A percentile compares a stretch with the other conserved stretches of the same genome.
These are phyloP conservation scores for Wallemia ichthyophaga DNA, from an alignment of 1,284 basidiomycete species.

Conservation along the genomic window DNA sequence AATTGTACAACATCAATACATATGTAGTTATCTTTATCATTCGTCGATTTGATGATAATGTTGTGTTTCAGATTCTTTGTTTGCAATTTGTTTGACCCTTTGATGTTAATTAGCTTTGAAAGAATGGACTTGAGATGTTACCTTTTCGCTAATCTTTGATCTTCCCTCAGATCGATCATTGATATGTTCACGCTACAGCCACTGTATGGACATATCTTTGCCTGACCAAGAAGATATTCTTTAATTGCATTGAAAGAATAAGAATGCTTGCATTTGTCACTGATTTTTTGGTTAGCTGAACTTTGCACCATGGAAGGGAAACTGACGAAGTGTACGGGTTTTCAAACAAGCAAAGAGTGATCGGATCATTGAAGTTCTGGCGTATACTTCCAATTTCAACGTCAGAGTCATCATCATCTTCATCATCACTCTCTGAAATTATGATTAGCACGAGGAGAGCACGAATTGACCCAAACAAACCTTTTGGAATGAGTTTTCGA, in stretches of 20 bases:
- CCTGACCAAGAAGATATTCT: constrained; percentile 19
- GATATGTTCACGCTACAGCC: not conserved
- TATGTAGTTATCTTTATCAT: not conserved
- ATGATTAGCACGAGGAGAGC: too few species aligned
- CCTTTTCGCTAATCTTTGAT: not conserved
- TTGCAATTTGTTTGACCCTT: not conserved
- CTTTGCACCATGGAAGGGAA: not conserved
- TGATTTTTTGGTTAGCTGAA: constrained; percentile 11
- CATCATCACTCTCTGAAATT: constrained; percentile 46
- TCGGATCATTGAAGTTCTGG: constrained; percentile 48
- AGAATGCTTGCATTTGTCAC: constrained; percentile 34
- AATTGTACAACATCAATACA: not conserved
- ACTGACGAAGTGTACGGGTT: constrained; percentile 46
- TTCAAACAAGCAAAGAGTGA: constrained; percentile 30
- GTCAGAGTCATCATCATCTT: constrained; percentile 39
- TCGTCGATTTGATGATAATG: not conserved
- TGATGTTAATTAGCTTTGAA: too few species aligned
- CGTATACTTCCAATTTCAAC: constrained; percentile 49
- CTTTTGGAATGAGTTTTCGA: constrained; percentile 34
- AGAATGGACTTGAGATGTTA: not conserved
- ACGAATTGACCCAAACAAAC: constrained; percentile 21
- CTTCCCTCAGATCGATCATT: not conserved
- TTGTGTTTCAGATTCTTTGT: not conserved
- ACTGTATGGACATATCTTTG: constrained; percentile 9
- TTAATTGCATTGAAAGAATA: constrained; percentile 32